A percentile compares a stretch with the other conserved stretches of the same genome.
phyloP scores from a whole-genome alignment of 1,139 yeast genomes.

The Trichomonascaceae sp. region DNA sequence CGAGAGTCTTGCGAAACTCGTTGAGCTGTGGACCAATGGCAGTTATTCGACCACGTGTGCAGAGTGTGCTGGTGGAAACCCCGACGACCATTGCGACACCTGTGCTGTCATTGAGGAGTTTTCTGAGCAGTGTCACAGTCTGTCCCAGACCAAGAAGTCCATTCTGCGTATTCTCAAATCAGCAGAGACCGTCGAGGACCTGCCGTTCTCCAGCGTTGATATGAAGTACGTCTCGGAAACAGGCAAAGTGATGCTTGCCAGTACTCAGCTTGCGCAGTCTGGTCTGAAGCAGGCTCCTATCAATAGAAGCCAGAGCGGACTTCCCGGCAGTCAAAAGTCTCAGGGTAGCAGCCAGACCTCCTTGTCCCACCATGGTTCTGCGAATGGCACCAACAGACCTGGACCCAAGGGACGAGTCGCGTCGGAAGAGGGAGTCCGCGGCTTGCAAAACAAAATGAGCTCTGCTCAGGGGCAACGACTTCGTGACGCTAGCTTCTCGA shows the following conservation, averaged over 20 bases:
- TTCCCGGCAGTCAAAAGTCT: no score
- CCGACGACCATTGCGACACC: background rate
- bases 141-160: background rate
- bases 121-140: background rate
- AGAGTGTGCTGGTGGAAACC: background rate
- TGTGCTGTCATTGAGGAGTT: background rate
- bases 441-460: no score
- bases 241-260: constrained; percentile 5
- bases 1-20: constrained; percentile 20
- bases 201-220: constrained; percentile 1
- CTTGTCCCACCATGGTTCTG: no score
- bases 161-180: background rate
- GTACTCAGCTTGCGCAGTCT: constrained; percentile 4
- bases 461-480: no score
- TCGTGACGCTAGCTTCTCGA: no score
- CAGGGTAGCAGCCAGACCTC: no score
- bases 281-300: background rate
- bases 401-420: no score
- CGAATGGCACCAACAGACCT: no score
- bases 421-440: no score
- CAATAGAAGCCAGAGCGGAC: no score
- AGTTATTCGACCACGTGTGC: constrained; percentile 1
- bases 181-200: constrained; percentile 3
- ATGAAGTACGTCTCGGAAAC: constrained; percentile 5
- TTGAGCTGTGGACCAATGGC: constrained; percentile 14